Base-by-base conservation (phyloP, 2,329 filamentous ascomycete species). In the Neophaeococcomyces mojaviensis region DNA sequence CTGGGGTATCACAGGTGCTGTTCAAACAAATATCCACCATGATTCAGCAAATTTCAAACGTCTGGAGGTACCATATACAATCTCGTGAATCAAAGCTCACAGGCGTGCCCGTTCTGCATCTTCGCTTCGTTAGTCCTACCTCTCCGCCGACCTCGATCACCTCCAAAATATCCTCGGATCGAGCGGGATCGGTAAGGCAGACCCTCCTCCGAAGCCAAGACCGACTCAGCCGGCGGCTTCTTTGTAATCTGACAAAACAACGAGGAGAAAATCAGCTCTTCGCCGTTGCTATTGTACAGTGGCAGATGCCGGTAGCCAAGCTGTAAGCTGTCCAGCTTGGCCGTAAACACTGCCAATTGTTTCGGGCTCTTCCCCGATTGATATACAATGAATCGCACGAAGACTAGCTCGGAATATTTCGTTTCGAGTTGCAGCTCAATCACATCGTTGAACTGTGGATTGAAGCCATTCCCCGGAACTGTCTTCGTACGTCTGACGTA, bases 231-330 rank as follows among this genome's bases (percentile, higher is more conserved):
- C 24, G 24, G 45, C 68, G 67, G 13, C 64, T 68, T 57, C 60
- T 80, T 84, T 55, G 81, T 81, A 67, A 97, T 86, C 59, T 82
- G 83, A 70, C 89, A 95, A 65, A 97, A 95, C 13, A 98, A 73
- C 9, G 88, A 94, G 2, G 92, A 95, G 67, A 96, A 96, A 35
- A 96, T 76, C 63, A 94, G 97, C 58, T 89, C 87, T 58, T 96
- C 89, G 50, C 89, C 92, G 52, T 88, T 86, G 46, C 81, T 77
- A 66, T 97, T 89, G 64, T 88, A 84, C 13, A 98, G 74, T 9
- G 90, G 92, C 44, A 97, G 73, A 50, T 94, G 94, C 51, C 90
- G 88, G 65, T 92, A 97, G 22, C 92, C 92, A 65, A 92, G 82
- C 62, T 90, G 88, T 34, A 97, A 77, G 61, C 83, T 94, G 68